Evolutionary conservation across 805 yeast genomes (phyloP).

Genomic region (Suhomyces pyralidae): DNA sequence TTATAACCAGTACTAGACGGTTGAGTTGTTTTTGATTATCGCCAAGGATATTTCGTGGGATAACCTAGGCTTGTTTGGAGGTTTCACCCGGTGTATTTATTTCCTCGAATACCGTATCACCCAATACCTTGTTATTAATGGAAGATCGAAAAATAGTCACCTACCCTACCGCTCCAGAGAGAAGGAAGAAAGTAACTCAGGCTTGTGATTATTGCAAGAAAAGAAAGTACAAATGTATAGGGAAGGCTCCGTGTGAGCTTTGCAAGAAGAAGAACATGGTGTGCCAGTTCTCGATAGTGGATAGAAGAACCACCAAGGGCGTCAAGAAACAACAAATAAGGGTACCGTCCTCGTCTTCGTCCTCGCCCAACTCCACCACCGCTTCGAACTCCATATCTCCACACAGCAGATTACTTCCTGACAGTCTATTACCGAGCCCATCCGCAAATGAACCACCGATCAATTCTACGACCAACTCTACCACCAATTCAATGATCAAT

Average conservation of each 20-base stretch:
- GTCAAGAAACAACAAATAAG: slow-evolving; percentile 1
- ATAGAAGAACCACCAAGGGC: slow-evolving; percentile 17
- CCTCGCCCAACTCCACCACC: slow-evolving; percentile 1
- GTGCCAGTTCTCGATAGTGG: slow-evolving; percentile 28
- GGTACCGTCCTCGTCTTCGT: not conserved
- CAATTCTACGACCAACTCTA: too few relatives aligned
- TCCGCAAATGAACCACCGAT: too few relatives aligned
- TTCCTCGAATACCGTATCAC: not conserved
- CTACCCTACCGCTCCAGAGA: slow-evolving; percentile 8
- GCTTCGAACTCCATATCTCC: not conserved
- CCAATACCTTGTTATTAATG: not conserved
- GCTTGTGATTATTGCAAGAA: slow-evolving; percentile 49
- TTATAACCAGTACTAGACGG: not conserved
- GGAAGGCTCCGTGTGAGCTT: slow-evolving; percentile 36
- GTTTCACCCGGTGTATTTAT: not conserved
- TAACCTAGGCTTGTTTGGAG: not conserved
- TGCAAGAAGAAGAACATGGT: slow-evolving; percentile 26
- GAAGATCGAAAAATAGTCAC: slow-evolving; percentile 1
- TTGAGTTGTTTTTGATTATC: not conserved
- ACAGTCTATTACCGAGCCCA: not conserved
- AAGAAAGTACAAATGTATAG: slow-evolving; percentile 28
- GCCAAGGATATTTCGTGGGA: not conserved
- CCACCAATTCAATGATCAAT: too few relatives aligned
- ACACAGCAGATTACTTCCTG: not conserved
- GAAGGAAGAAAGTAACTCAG: slow-evolving; percentile 41